These are phyloP conservation scores for Cyberlindnera mississippiensis DNA, from an alignment of 805 yeast genomes.

Conservation along the genomic window DNA sequence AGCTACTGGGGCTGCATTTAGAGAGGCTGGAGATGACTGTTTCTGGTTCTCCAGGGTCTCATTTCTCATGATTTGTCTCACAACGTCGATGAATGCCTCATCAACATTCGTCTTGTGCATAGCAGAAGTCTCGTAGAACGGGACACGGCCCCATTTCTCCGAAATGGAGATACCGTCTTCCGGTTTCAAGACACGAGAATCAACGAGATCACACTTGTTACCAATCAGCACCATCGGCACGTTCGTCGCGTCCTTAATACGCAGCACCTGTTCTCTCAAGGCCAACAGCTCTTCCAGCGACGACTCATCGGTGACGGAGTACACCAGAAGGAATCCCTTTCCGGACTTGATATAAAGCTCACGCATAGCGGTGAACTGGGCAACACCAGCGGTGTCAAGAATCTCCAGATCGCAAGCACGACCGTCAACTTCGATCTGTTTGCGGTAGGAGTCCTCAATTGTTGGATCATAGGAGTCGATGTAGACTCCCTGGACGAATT, in stretches of 20 bases:
- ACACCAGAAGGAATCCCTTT: conserved; percentile 84
- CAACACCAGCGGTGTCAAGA: conserved; percentile 90
- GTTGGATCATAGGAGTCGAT: conserved; percentile 95
- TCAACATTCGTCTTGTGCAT: conserved; percentile 84
- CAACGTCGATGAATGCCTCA: conserved; percentile 84
- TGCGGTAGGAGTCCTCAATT: conserved; percentile 91
- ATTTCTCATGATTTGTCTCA: conserved; percentile 81
- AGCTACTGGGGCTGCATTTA: conserved; percentile 2
- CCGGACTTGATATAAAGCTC: conserved; percentile 86
- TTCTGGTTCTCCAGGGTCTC: conserved; percentile 35
- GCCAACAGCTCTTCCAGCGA: conserved; percentile 76
- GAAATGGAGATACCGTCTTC: conserved; percentile 83
- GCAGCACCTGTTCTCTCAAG: conserved; percentile 75
- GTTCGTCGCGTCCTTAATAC: conserved; percentile 70
- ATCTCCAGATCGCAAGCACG: conserved; percentile 83
- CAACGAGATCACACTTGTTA: conserved; percentile 80
- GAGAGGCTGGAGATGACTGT: conserved; percentile 5
- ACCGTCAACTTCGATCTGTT: conserved; percentile 84
- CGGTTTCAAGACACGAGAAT: conserved; percentile 69
- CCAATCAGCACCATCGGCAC: conserved; percentile 92
- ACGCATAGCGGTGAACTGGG: conserved; percentile 95
- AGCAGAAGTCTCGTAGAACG: conserved; percentile 94
- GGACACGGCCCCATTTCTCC: conserved; percentile 79
- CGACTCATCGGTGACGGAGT: conserved; percentile 73
- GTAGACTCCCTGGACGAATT: conserved; percentile 86